Base-by-base conservation (phyloP, 176 grass and related monocot species). In the Melocanna baccifera region DNA sequence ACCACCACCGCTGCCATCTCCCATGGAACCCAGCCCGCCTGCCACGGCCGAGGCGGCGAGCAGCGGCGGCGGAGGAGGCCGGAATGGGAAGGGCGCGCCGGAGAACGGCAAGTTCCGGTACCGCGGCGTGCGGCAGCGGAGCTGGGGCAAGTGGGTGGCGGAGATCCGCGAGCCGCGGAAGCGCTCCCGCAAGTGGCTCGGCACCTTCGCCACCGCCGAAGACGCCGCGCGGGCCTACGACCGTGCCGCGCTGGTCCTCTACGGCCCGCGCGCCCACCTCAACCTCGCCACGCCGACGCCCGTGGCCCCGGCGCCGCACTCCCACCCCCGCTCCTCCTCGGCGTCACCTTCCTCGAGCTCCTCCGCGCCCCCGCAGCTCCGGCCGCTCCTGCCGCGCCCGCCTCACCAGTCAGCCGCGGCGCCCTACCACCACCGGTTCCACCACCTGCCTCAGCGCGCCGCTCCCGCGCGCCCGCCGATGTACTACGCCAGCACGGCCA, bases 161-260 rank as follows among this genome's bases (percentile, higher is more conserved):
- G 91, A 96, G 91, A 96, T 96, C 77, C 86, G 94, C 50, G 94
- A 93, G 90, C 94, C 94, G 0, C 67, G 89, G 7, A 97, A 97
- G 85, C 89, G 94, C 40, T 86, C 89, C 0, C 87, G 96, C 75
- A 98, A 90, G 76, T 97, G 94, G 94, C 94, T 98, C 66, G 96
- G 96, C 40, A 98, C 96, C 26, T 98, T 98, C 85, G 82, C 87
- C 81, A 95, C 96, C 19, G 96, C 96, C n/a, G 93, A 95, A 87
- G 96, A 98, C 61, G 96, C 93, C 25, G 93, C 96, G 3, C 83
- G 87, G 12, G 96, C 96, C 1, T 98, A 98, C 73, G 96, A 98
- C 77, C 91, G 91, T 7, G 96, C 93, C 10, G 93, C 96, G 14
- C 85, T 98, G n/a, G 81, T 92, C 64, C 87, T 98, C 59, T 92